Base-by-base conservation (phyloP, 1,284 basidiomycete species). In the Leccinum pachyderme region DNA sequence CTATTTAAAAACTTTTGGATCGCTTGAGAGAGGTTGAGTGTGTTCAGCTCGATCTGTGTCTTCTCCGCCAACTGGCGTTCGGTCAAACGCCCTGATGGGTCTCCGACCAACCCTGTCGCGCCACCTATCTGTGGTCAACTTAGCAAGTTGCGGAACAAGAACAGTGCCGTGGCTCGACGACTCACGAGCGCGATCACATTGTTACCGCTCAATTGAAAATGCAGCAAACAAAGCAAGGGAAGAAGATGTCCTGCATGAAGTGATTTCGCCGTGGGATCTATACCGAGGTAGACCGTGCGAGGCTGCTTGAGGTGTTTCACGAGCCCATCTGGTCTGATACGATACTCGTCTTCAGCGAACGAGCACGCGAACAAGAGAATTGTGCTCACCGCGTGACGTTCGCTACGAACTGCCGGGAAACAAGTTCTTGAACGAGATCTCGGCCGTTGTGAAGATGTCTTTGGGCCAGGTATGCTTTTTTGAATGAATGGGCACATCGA, bases 81-180 rank as follows among this genome's bases (percentile, higher is more conserved):
- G 0, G 86, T 86, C 2, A 82, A 81, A 29, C 95, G 81, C 1
- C 97, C 97, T 1, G 93, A 95, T 2, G 97, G 97, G 69, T 99
- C 97, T 7, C 97, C 97, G 32, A 99, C 90, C n/a, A 89, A 83
- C 2, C 95, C 97, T 0, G 97, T 98, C 2, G 94, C 96, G 0
- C 95, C 95, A 33, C 96, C 96, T 69, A 98, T 90, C 95, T 98
- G 65, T 58, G 24, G 29, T n/a, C 18, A 46, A 51, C 31, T 58
- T 22, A 44, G 37, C 3, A 39, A 48, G 56, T 48, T 45, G 41
- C 12, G 28, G 7, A 27, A 58, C 25, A 25, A 25, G 11, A 15
- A 2, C 55, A 63, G 48, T 12, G 25, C 13, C 3, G 13, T 32
- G 32, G 50, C 65, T 45, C 63, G 41, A 31, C 18, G n/a, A 71